Evolutionary conservation across 345 rosid genomes (phyloP).

Genomic region (Angophora floribunda): DNA sequence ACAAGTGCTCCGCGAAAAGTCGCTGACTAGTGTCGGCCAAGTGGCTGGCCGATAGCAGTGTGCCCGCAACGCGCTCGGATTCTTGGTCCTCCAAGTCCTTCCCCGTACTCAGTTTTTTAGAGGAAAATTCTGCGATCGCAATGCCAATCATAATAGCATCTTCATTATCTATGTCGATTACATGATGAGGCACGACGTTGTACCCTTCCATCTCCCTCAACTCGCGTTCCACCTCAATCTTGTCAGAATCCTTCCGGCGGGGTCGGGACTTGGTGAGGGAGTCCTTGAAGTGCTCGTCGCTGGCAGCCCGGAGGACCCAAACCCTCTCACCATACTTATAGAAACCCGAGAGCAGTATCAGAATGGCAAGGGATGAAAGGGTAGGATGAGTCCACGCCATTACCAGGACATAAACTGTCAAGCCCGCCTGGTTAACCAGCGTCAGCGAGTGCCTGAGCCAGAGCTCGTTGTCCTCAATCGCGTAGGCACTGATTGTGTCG

Average conservation of each 20-base stretch:
- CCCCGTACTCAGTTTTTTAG: fast-evolving
- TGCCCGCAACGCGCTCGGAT: fast-evolving
- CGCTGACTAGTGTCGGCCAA: background rate
- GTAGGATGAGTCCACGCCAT: background rate
- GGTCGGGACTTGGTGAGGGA: fast-evolving
- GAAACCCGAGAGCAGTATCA: background rate
- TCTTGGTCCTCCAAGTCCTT: fast-evolving
- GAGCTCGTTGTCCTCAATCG: background rate
- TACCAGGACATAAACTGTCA: fast-evolving
- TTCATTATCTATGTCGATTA: background rate
- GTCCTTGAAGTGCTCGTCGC: background rate
- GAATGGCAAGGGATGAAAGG: background rate
- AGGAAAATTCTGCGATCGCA: fast-evolving
- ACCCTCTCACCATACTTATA: conserved; percentile 17
- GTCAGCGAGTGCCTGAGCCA: fast-evolving
- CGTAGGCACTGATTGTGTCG: background rate
- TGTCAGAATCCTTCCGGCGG: fast-evolving
- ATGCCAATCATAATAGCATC: fast-evolving
- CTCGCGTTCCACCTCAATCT: fast-evolving
- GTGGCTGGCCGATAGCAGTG: background rate
- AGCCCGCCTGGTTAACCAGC: background rate
- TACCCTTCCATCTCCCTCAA: fast-evolving
- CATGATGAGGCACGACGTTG: fast-evolving
- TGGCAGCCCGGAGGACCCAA: background rate
- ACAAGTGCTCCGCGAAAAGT: background rate